Conservation (phyloP, 148 eudicot genomes). For the Silene uniflora region DNA sequence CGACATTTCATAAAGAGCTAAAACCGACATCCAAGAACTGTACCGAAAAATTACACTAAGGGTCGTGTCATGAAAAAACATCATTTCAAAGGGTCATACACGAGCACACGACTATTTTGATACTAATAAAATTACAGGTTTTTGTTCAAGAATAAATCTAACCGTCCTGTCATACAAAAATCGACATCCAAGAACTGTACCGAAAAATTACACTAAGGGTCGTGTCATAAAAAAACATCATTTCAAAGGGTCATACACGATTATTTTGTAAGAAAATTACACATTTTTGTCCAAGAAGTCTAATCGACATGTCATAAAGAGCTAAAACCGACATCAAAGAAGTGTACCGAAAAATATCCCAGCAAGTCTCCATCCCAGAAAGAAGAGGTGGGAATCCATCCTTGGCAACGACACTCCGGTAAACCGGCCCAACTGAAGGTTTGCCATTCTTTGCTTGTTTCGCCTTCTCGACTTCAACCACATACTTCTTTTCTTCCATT, state of each 20-base stretch:
- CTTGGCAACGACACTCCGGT: slow-evolving; percentile 58
- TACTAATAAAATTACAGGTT: no score
- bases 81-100: no score
- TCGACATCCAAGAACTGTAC: no score
- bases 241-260: no score
- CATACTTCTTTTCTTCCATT: slow-evolving; percentile 58
- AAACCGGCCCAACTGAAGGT: slow-evolving; percentile 84
- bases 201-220: no score
- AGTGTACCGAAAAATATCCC: slow-evolving; percentile 83
- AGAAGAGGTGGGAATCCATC: slow-evolving; percentile 73
- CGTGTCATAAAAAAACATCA: background rate
- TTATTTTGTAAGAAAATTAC: background rate
- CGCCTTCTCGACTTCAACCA: slow-evolving; percentile 73
- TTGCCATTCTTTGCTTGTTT: slow-evolving; percentile 43
- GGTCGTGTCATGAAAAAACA: no score
- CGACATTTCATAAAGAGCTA: no score
- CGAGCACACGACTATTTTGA: background rate
- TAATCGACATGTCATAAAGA: no score
- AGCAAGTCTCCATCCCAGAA: slow-evolving; percentile 61
- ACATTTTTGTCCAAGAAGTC: background rate
- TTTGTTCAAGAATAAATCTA: no score
- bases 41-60: no score
- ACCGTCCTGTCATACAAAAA: no score
- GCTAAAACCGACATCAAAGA: background rate
- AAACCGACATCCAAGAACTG: no score